phyloP scores from a whole-genome alignment of 2,329 filamentous ascomycete species.

The Beauveria sp. region DNA sequence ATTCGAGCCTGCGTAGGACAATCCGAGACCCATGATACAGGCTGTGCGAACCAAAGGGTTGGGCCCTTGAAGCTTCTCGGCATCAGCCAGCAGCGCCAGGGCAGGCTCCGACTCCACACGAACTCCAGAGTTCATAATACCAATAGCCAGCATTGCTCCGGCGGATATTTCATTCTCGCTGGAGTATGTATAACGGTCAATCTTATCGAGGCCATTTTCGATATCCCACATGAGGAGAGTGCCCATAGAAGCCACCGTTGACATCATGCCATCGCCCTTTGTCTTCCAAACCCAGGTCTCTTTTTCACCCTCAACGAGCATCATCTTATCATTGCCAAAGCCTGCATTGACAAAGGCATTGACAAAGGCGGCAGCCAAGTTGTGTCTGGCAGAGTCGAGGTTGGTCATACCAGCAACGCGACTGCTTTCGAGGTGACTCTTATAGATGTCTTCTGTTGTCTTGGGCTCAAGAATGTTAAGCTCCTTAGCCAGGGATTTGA shows the following conservation, averaged over 20 bases:
- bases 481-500: constrained; percentile 89
- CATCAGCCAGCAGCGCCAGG: constrained; percentile 74
- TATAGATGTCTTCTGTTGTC: constrained; percentile 97
- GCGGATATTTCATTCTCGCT: constrained; percentile 76
- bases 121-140: constrained; percentile 92
- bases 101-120: constrained; percentile 84
- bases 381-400: constrained; percentile 90
- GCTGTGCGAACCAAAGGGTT: constrained; percentile 71
- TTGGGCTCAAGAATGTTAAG: constrained; percentile 96
- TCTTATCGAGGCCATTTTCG: constrained; percentile 83
- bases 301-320: constrained; percentile 84
- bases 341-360: constrained; percentile 97
- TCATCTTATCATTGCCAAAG: constrained; percentile 94
- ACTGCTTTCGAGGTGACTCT: constrained; percentile 94
- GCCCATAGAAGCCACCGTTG: constrained; percentile 87
- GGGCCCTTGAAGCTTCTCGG: constrained; percentile 71
- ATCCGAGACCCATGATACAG: constrained; percentile 90
- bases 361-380: constrained; percentile 90
- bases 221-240: constrained; percentile 91
- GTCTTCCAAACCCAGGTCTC: constrained; percentile 98
- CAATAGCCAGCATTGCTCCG: constrained; percentile 85
- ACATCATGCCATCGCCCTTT: constrained; percentile 96
- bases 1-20: constrained; percentile 91
- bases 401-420: constrained; percentile 90
- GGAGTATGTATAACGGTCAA: constrained; percentile 88